These are phyloP conservation scores for Fistulifera solaris DNA, from an alignment of 108 stramenopile species.

Conservation along the genomic window DNA sequence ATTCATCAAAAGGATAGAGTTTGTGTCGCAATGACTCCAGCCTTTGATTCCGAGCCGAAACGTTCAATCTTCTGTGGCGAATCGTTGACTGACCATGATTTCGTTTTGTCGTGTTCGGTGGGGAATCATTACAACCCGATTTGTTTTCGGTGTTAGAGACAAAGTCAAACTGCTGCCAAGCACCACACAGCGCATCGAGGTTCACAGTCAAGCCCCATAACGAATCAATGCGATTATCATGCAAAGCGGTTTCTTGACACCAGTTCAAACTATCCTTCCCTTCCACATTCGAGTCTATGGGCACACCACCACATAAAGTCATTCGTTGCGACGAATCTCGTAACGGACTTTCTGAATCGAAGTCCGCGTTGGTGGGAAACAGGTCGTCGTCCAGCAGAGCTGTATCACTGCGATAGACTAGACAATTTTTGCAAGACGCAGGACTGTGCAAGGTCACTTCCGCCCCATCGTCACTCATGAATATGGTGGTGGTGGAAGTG, in stretches of 20 bases:
- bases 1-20: slow-evolving; percentile 22
- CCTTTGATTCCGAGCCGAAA: slow-evolving; percentile 14
- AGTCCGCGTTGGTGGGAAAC: slow-evolving; percentile 6
- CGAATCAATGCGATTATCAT: too few species aligned
- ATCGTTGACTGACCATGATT: slow-evolving; percentile 15
- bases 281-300: background rate
- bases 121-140: background rate
- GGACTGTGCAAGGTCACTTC: slow-evolving; percentile 15
- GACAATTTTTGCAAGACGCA: background rate
- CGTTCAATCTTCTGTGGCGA: slow-evolving; percentile 15
- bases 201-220: too few species aligned
- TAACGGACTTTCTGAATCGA: slow-evolving; percentile 6
- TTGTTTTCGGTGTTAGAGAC: background rate
- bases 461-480: slow-evolving; percentile 22
- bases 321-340: background rate
- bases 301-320: slow-evolving; percentile 2
- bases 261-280: background rate
- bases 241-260: too few species aligned
- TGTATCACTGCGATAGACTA: too few species aligned
- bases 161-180: background rate
- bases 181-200: too few species aligned
- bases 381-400: slow-evolving; percentile 7
- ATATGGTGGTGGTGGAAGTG: slow-evolving; percentile 6
- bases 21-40: slow-evolving; percentile 19
- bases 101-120: slow-evolving; percentile 6